Evolutionary conservation across 2,329 filamentous ascomycete genomes (phyloP), one percentile per base, ranked within the genome.

Genomic region (Phialophora expanda): DNA sequence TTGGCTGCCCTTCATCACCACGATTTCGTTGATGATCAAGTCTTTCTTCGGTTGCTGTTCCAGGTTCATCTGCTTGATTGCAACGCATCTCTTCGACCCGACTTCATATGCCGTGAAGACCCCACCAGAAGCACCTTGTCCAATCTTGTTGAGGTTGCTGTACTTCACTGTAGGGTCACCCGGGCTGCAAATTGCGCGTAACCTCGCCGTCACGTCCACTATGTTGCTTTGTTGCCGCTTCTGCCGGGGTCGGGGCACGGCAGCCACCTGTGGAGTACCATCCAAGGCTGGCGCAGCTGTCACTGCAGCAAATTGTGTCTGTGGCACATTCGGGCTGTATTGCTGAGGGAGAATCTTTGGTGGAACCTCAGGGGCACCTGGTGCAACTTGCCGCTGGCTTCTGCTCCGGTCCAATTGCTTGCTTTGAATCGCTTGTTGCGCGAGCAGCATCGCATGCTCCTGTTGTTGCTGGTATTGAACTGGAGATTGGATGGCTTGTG

Each of bases 31-130:
- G 80, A 99, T 97, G 75, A 99, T 99, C 56, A 98, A 83, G 74
- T 99, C 95, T 79, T 99, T 99, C 86, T 98, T 98, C 2, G 95
- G 95, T 75, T 99, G 95, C 79, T 98, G 91, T 65, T 98, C 95
- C 63, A 99, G 82, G 72, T 98, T 98, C 95, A 99, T 99, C 82
- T 99, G 95, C 82, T 99, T 99, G 80, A 99, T 98, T 50, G 95
- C 95, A 44, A 99, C 95, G 72, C 96, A 88, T 69, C 90, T 88
- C 79, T 96, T 96, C 46, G 88, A 90, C 63, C 87, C 89, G 70
- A 88, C 85, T 78, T 97, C 92, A 76, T 94, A 92, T 3, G 94
- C 95, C 0, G 92, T 97, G 75, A 89, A 99, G 0, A 99, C 95
- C 68, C 95, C 95, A 72, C 95, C 95, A 8, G 94, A 98, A 44